Percentiles rank a stretch among this genome's conserved stretches.
These are phyloP conservation scores for Populus pruinosa DNA, from an alignment of 345 rosid species.

Conservation along the genomic window DNA sequence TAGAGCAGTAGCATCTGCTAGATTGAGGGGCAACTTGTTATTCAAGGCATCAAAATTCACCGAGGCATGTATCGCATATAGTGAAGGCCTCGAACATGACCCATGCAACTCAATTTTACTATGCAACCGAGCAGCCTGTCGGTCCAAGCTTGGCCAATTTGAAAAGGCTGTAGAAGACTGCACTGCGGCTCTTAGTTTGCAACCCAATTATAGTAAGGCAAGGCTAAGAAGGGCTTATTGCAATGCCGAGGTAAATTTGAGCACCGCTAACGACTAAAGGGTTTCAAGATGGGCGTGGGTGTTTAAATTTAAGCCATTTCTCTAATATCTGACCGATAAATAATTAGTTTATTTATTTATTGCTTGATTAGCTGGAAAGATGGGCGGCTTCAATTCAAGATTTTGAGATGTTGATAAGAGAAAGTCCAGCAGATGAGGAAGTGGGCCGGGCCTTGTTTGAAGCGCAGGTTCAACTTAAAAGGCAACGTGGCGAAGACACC, in stretches of 20 bases:
- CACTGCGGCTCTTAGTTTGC: slow-evolving; percentile 57
- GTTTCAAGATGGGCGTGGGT: background rate
- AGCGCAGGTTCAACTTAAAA: slow-evolving; percentile 53
- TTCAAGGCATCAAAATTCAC: slow-evolving; percentile 57
- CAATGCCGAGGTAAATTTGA: slow-evolving; percentile 53
- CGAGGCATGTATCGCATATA: slow-evolving; percentile 64
- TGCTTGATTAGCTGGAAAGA: slow-evolving; percentile 43
- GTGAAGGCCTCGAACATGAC: slow-evolving; percentile 73
- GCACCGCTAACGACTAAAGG: background rate
- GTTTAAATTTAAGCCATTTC: background rate
- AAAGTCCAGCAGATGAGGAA: slow-evolving; percentile 69
- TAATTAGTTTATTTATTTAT: background rate
- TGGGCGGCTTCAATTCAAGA: slow-evolving; percentile 73
- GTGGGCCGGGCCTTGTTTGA: slow-evolving; percentile 50
- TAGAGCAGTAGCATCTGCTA: slow-evolving; percentile 57
- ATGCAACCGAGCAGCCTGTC: slow-evolving; percentile 89
- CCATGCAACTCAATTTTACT: slow-evolving; percentile 73
- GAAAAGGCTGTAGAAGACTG: slow-evolving; percentile 85
- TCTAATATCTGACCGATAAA: background rate
- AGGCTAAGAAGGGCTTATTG: slow-evolving; percentile 79
- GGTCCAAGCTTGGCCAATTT: slow-evolving; percentile 56
- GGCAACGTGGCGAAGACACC: slow-evolving; percentile 42
- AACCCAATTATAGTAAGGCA: slow-evolving; percentile 72
- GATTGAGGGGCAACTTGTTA: slow-evolving; percentile 68
- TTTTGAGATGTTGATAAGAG: slow-evolving; percentile 56